Evolutionary conservation across 2,329 filamentous ascomycete species (phyloP), one percentile per base, ranked within the genome.

Genomic region (Amesomyces nigricolor): DNA sequence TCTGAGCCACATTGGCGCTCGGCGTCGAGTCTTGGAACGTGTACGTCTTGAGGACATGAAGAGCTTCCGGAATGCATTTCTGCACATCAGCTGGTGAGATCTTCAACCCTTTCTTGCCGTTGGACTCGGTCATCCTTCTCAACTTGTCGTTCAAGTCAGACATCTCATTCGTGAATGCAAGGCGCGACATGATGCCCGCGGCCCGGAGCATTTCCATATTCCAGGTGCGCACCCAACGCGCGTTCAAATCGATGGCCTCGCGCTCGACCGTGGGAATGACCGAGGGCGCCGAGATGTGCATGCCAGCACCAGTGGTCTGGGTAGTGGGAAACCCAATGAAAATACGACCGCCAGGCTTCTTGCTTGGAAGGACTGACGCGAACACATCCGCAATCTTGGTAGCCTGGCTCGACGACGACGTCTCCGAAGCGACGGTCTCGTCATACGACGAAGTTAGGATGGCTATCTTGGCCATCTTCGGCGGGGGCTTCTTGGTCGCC

Each of bases 261-360:
- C 94, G 85, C 71, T 99, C 94, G 2, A 99, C 95, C 0, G 94
- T 99, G 0, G 94, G 94, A 55, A 99, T 99, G 13, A 99, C 86
- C 0, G 92, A 96, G 1, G 91, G 94, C 0, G 94, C 94, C 11
- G 92, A 97, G 30, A 99, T 88, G 70, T 99, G 94, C 68, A 95
- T 88, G 14, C 92, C 88, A 29, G 92, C 85, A 53, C 92, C 94
- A 0, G 95, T 99, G 0, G 94, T 99, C 73, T 99, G 94, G 63
- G 92, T 91, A 1, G 94, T 99, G 3, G 94, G 92, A 67, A 99
- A 99, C 0, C 94, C 94, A 66, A 99, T 99, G 66, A 97, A 99
- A 53, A 99, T 88, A 51, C 89, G 86, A 6, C 94, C 94, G 8
- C 83, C 82, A 0, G 81, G 81, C 63, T 89, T 88, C 69, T 91